These are phyloP conservation scores for Heritiera littoralis DNA, from an alignment of 345 rosid genomes.

Conservation along the genomic window DNA sequence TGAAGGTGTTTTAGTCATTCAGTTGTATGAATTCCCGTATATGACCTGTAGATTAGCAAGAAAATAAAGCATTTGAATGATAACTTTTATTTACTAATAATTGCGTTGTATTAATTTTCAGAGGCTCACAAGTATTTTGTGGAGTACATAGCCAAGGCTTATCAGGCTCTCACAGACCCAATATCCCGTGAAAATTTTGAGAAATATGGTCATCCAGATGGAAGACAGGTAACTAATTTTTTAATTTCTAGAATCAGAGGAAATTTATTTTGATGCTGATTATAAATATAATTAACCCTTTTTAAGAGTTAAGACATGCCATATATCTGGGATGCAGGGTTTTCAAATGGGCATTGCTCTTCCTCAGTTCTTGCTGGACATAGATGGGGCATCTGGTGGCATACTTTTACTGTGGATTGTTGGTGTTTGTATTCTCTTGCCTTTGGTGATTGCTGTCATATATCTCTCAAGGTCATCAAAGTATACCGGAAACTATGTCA, in stretches of 20 bases:
- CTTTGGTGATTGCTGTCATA: conserved; percentile 89
- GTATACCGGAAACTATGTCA: conserved; percentile 96
- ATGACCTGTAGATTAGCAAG: background rate
- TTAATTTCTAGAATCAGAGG: conserved; percentile 10
- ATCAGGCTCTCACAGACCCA: conserved; percentile 94
- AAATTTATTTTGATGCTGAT: conserved; percentile 9
- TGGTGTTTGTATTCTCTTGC: conserved; percentile 94
- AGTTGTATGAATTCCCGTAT: conserved; percentile 5
- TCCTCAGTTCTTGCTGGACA: conserved; percentile 87
- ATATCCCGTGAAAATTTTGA: conserved; percentile 93
- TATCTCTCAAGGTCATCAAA: conserved; percentile 96
- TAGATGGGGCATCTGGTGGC: conserved; percentile 96
- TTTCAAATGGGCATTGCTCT: conserved; percentile 99
- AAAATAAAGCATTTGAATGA: conserved; percentile 8
- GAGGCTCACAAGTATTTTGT: conserved; percentile 86
- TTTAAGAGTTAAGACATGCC: conserved; percentile 22
- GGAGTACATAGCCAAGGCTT: conserved; percentile 94
- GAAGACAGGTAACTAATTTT: conserved; percentile 67
- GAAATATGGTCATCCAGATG: conserved; percentile 99
- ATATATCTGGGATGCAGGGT: conserved; percentile 54
- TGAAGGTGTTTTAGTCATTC: conserved; percentile 35
- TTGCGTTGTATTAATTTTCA: conserved; percentile 31
- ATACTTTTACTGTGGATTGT: conserved; percentile 96
- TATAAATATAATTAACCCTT: background rate
- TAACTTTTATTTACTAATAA: conserved; percentile 18